These are phyloP conservation scores for Aspergillus mulundensis DNA, from an alignment of 495 filamentous ascomycete genomes.

Conservation along the genomic window DNA sequence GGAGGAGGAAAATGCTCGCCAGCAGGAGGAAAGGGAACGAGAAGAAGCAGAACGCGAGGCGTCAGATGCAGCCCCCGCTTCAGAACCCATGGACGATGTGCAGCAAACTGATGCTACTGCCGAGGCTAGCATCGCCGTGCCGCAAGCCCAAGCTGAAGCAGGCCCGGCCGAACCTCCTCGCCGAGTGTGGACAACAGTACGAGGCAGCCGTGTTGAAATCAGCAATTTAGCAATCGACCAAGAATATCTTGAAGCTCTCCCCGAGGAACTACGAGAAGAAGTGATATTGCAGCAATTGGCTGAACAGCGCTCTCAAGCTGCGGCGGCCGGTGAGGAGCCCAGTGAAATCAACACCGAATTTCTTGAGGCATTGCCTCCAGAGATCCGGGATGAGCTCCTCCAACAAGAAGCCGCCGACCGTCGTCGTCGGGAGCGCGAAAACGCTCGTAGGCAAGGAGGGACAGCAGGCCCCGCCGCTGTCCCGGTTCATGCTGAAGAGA, in stretches of 20 bases:
- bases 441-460: constrained; percentile 57
- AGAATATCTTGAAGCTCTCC: constrained; percentile 88
- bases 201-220: constrained; percentile 82
- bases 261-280: constrained; percentile 92
- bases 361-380: constrained; percentile 82
- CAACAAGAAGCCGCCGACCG: constrained; percentile 86
- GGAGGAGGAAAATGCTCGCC: constrained; percentile 56
- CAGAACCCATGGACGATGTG: constrained; percentile 80
- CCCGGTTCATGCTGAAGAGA: constrained; percentile 66
- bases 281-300: constrained; percentile 85
- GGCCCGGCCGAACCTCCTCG: constrained; percentile 48
- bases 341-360: constrained; percentile 92
- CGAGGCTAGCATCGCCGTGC: constrained; percentile 22
- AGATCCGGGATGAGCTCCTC: constrained; percentile 84
- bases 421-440: constrained; percentile 82
- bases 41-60: constrained; percentile 47
- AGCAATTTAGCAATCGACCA: constrained; percentile 91
- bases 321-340: constrained; percentile 75
- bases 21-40: constrained; percentile 41
- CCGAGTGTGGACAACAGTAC: constrained; percentile 73
- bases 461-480: constrained; percentile 39
- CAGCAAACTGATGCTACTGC: constrained; percentile 51
- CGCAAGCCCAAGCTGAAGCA: constrained; percentile 33
- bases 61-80: constrained; percentile 30
- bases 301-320: constrained; percentile 74